phyloP scores from a whole-genome alignment of 306 rosid genomes.

The Dalbergia oliveri region DNA sequence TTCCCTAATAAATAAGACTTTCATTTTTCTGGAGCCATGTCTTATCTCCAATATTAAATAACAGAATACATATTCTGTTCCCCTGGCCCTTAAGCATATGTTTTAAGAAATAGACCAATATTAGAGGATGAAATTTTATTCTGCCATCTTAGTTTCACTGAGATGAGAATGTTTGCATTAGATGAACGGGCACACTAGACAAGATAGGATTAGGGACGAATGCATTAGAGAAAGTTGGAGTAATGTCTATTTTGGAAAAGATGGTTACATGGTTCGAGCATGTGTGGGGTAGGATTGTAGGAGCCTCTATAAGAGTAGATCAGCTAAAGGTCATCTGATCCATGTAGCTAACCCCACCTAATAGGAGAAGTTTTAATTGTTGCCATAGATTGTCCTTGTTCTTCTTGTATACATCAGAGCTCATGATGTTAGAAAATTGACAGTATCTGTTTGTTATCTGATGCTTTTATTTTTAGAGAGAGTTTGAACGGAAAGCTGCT shows the following conservation, averaged over 20 bases:
- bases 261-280: too few relatives aligned
- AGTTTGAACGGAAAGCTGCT: conserved; percentile 86
- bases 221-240: too few relatives aligned
- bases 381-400: conserved; percentile 8
- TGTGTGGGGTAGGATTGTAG: too few relatives aligned
- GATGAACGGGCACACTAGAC: too few relatives aligned
- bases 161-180: too few relatives aligned
- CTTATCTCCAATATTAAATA: conserved; percentile 24
- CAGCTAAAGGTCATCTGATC: too few relatives aligned
- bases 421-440: conserved; percentile 1
- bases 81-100: not conserved
- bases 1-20: conserved; percentile 4
- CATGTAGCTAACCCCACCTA: too few relatives aligned
- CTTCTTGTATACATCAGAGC: conserved; percentile 21
- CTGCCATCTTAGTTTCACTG: too few relatives aligned
- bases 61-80: conserved; percentile 25
- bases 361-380: too few relatives aligned
- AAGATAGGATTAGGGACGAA: too few relatives aligned
- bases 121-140: conserved; percentile 25
- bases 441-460: conserved; percentile 33
- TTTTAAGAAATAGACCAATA: conserved; percentile 18
- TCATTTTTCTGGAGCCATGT: conserved; percentile 26
- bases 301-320: too few relatives aligned
- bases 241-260: too few relatives aligned
- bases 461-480: conserved; percentile 63